phyloP scores from a whole-genome alignment of 805 yeast species.

The Spathaspora sp. region DNA sequence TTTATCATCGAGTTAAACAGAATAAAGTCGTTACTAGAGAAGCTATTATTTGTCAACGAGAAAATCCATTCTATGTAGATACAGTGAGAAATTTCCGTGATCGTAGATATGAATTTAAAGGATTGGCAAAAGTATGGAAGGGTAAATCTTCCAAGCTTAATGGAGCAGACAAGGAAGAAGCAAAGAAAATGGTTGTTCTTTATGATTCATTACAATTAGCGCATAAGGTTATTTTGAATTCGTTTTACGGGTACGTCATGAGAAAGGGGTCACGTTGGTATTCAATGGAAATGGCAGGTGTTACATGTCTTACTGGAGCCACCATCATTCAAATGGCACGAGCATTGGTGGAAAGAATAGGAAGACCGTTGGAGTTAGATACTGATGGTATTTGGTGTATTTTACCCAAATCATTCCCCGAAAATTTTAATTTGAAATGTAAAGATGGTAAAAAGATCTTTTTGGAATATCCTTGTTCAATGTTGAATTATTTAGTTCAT shows the following conservation, averaged over 20 bases:
- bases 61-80: constrained; percentile 93
- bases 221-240: constrained; percentile 92
- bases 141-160: constrained; percentile 60
- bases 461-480: constrained; percentile 91
- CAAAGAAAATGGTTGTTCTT: constrained; percentile 86
- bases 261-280: constrained; percentile 99
- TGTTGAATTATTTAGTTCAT: constrained; percentile 92
- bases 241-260: constrained; percentile 98
- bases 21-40: constrained; percentile 85
- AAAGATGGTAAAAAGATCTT: constrained; percentile 74
- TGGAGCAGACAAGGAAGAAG: constrained; percentile 72
- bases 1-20: constrained; percentile 74
- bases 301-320: constrained; percentile 96
- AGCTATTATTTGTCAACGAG: constrained; percentile 94
- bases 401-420: constrained; percentile 90
- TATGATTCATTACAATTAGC: constrained; percentile 96
- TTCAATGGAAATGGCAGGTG: constrained; percentile 99
- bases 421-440: constrained; percentile 66
- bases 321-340: constrained; percentile 98
- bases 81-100: constrained; percentile 95
- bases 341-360: constrained; percentile 82
- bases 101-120: constrained; percentile 93
- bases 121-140: constrained; percentile 91
- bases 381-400: constrained; percentile 99
- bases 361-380: constrained; percentile 93